A percentile compares a stretch with the other conserved stretches of the same genome.
phyloP scores from a whole-genome alignment of 148 eudicot genomes.

The Drosera capensis region DNA sequence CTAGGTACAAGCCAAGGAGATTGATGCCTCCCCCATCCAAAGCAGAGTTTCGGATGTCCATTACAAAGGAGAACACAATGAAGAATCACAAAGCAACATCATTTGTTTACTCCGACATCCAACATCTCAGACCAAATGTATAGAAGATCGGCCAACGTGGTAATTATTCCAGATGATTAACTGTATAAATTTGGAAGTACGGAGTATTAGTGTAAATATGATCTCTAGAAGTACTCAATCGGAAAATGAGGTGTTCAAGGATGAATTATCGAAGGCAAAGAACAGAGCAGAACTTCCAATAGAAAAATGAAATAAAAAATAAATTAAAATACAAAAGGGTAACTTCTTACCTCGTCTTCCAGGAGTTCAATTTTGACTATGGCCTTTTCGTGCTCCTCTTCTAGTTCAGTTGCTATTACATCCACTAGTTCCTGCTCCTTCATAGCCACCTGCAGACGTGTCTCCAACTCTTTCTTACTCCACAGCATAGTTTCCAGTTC shows the following conservation, averaged over 20 bases:
- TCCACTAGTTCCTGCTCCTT: constrained; percentile 46
- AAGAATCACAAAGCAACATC: neutral
- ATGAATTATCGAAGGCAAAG: neutral
- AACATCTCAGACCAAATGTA: too few relatives aligned
- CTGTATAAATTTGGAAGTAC: too few relatives aligned
- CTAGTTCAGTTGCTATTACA: constrained; percentile 51
- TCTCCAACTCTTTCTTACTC: constrained; percentile 42
- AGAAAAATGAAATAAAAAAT: neutral
- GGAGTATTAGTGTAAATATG: too few relatives aligned
- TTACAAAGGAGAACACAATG: neutral
- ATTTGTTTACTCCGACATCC: too few relatives aligned
- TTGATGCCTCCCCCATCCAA: neutral
- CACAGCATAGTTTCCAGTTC: constrained; percentile 42
- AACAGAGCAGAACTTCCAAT: neutral
- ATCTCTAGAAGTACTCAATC: too few relatives aligned
- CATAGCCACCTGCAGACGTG: constrained; percentile 22
- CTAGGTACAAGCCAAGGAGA: too few relatives aligned
- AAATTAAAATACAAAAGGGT: neutral
- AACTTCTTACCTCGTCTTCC: constrained; percentile 43
- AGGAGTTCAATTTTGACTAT: constrained; percentile 49
- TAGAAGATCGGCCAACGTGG: too few relatives aligned
- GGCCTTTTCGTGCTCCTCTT: constrained; percentile 73
- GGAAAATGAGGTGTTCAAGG: too few relatives aligned
- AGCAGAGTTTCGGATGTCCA: neutral
- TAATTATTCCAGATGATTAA: too few relatives aligned